Conservation (phyloP, 2,329 filamentous ascomycete species). For the Hymenoscyphus scutula region DNA sequence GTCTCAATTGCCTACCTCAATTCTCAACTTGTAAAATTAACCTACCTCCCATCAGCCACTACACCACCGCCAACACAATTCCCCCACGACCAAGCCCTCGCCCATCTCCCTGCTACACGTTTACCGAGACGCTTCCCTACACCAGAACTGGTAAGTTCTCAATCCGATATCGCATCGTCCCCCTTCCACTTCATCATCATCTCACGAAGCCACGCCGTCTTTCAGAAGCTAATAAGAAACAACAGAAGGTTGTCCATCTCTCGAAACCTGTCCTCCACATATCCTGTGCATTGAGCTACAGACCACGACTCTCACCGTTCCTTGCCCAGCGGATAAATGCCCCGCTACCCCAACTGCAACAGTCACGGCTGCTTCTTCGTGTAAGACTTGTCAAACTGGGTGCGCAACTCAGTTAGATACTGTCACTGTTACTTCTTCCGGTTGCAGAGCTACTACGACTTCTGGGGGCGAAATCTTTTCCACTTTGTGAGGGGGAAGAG, state of each 20-base stretch:
- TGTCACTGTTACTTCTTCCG: neutral
- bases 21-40: neutral
- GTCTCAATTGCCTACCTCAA: neutral
- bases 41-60: neutral
- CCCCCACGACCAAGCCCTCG: neutral
- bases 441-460: neutral
- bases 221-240: neutral
- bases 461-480: neutral
- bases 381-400: neutral
- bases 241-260: neutral
- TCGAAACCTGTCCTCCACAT: slow-evolving; percentile 4
- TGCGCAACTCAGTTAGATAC: neutral
- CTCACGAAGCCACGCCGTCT: too few species aligned
- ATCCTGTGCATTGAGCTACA: neutral
- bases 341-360: slow-evolving; percentile 2
- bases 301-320: neutral
- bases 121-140: neutral
- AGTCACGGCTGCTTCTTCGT: neutral
- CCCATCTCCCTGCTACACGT: slow-evolving; percentile 1
- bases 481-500: too few species aligned
- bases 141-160: neutral
- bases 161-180: too few species aligned
- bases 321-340: neutral
- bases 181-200: too few species aligned
- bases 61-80: neutral